Percentiles rank a stretch among this genome's conserved stretches.
phyloP scores from a whole-genome alignment of 1,139 yeast genomes.

The Kodamaea anthophila region DNA sequence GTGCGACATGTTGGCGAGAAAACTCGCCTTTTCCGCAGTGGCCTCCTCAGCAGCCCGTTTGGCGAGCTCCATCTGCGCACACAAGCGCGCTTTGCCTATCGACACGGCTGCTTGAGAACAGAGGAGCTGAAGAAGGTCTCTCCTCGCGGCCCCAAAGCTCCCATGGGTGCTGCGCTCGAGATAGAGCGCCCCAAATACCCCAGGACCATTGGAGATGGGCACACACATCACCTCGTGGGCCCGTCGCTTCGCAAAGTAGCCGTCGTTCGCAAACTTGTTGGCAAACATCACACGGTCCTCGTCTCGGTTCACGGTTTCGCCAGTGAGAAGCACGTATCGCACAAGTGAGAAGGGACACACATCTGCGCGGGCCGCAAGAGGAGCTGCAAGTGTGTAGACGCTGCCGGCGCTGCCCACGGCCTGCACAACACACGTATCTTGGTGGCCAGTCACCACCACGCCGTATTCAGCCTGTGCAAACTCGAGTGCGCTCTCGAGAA shows the following conservation, averaged over 20 bases:
- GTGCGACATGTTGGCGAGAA: conserved; percentile 56
- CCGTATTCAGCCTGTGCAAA: conserved; percentile 44
- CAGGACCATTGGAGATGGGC: conserved; percentile 41
- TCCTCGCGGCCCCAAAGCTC: conserved; percentile 23
- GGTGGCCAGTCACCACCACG: conserved; percentile 30
- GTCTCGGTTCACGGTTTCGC: conserved; percentile 32
- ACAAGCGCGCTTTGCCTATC: conserved; percentile 42
- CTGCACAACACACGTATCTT: conserved; percentile 30
- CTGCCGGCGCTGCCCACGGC: conserved; percentile 41
- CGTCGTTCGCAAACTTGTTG: conserved; percentile 31
- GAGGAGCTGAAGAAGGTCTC: conserved; percentile 39
- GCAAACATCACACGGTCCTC: conserved; percentile 34
- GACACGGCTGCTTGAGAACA: conserved; percentile 54
- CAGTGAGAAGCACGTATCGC: conserved; percentile 34
- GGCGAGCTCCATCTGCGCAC: conserved; percentile 47
- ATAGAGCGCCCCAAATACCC: conserved; percentile 44
- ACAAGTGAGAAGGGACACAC: conserved; percentile 41
- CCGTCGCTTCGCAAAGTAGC: conserved; percentile 32
- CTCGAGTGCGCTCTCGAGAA: conserved; percentile 36
- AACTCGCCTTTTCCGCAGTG: conserved; percentile 53
- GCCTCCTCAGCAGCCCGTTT: conserved; percentile 56
- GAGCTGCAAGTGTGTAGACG: conserved; percentile 28
- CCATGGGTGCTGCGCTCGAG: conserved; percentile 28
- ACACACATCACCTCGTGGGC: conserved; percentile 38
- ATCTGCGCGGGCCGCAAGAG: conserved; percentile 37